A percentile compares a stretch with the other conserved stretches of the same genome.
phyloP scores from a whole-genome alignment of 305 asterid species.

The Vinca major region DNA sequence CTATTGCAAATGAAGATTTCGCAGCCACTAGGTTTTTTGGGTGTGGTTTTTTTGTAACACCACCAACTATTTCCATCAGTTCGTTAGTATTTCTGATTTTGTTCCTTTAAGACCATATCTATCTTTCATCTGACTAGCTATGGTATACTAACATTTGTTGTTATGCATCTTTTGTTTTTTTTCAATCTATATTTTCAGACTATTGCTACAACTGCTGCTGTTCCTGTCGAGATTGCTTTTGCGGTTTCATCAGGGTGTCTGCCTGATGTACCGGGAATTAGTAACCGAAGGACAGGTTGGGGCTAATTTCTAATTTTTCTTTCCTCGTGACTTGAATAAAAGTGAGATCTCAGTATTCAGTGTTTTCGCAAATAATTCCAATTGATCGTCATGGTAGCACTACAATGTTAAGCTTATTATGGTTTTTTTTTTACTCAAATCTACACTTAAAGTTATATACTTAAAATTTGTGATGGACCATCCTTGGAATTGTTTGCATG shows the following conservation, averaged over 20 bases:
- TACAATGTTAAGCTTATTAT: too few relatives aligned
- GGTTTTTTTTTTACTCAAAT: too few relatives aligned
- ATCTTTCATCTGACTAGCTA: constrained; percentile 10
- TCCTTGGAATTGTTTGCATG: too few relatives aligned
- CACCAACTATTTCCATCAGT: neutral
- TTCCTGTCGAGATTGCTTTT: constrained; percentile 31
- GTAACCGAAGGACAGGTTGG: constrained; percentile 47
- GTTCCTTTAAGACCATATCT: neutral
- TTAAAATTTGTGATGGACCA: too few relatives aligned
- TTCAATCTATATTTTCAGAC: constrained; percentile 32
- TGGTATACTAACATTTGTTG: constrained; percentile 17
- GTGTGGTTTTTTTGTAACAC: neutral
- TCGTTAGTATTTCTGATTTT: neutral
- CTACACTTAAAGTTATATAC: too few relatives aligned
- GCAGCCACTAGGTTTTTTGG: neutral
- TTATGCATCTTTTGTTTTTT: constrained; percentile 12
- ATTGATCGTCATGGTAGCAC: too few relatives aligned
- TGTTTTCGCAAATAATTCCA: neutral
- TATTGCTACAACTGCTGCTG: constrained; percentile 28
- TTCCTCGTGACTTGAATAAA: neutral
- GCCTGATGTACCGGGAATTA: constrained; percentile 34
- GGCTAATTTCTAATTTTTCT: constrained; percentile 8
- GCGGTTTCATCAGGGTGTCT: constrained; percentile 29
- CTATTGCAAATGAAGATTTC: constrained; percentile 2
- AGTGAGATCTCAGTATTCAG: neutral